phyloP scores from a whole-genome alignment of 306 rosid species.

The Cyclanthera cordifolia region DNA sequence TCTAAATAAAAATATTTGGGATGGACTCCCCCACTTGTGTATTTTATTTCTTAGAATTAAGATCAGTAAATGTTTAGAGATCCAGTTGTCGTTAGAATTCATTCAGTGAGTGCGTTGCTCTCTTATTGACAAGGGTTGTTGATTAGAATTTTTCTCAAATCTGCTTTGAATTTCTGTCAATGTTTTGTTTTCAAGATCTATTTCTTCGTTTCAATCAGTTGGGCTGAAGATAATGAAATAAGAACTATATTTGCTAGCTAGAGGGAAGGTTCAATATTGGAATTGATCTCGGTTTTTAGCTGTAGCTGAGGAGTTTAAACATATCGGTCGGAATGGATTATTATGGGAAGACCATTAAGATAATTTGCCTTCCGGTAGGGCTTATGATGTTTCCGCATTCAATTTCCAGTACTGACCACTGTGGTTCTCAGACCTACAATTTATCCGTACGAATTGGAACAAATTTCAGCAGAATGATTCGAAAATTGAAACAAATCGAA shows the following conservation, averaged over 20 bases:
- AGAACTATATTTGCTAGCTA: neutral
- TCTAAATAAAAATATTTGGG: too few relatives aligned
- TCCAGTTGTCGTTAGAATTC: neutral
- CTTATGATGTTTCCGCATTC: neutral
- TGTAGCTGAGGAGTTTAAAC: neutral
- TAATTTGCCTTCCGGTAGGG: constrained; percentile 27
- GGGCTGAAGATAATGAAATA: neutral
- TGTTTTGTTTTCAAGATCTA: neutral
- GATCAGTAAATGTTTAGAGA: neutral
- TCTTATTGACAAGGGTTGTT: neutral
- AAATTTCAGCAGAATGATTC: neutral
- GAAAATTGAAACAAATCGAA: neutral
- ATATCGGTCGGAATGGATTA: constrained; percentile 48
- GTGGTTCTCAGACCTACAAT: too few relatives aligned
- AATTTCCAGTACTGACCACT: too few relatives aligned
- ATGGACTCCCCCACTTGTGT: too few relatives aligned
- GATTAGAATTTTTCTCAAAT: neutral
- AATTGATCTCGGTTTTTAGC: neutral
- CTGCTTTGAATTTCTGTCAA: neutral
- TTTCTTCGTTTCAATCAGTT: neutral
- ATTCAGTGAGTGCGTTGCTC: too few relatives aligned
- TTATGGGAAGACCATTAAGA: constrained; percentile 79
- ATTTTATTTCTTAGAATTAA: neutral
- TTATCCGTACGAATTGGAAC: neutral
- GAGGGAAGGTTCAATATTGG: neutral